Evolutionary conservation across 2,329 filamentous ascomycete species (phyloP), one percentile per base, ranked within the genome.

Genomic region (Fusarium multiceps): DNA sequence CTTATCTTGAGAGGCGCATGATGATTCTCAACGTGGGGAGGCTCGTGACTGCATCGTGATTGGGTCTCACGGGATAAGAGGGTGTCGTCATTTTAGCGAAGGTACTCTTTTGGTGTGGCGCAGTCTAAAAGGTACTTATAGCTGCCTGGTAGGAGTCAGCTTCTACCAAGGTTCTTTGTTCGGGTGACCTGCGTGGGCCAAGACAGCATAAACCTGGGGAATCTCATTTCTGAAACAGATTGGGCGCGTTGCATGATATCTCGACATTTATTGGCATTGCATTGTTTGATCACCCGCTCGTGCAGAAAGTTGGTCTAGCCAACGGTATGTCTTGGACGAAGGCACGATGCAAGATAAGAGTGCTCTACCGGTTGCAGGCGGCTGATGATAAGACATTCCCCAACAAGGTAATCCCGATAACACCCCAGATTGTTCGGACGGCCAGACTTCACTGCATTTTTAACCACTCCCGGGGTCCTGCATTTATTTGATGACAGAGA

Each of bases 1-100:
- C 66, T 71, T 71, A 71, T 71, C 68, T 25, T 37, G 21, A 34
- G 27, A 71, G 68, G 68, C 68, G 68, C 68, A 71, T 71, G 68
- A 71, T 69, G 48, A 13, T 27, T 40, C 12, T 13, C 9, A 53
- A 16, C 27, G 27, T 47, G 40, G 51, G 51, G 40, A 46, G 37
- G 21, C 37, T 20, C 28, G 37, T 45, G 37, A 46, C 20, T 30
- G 27, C 2, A 32, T 46, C 37, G 40, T 43, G 37, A 30, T 46
- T 55, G 51, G 51, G 27, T n/a, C 49, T 53, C 49, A 53, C 34
- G 34, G 27, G 12, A 51, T 12, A 53, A 53, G 69, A 72, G 69
- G 68, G 69, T 72, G 69, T 71, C 69, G 65, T 71, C 69, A 71
- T 72, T 23, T 58, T 7, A 27, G 37, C 50, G 4, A 7, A 32